phyloP scores from a whole-genome alignment of 2,329 filamentous ascomycete genomes.

The Sporothrix globosa region DNA sequence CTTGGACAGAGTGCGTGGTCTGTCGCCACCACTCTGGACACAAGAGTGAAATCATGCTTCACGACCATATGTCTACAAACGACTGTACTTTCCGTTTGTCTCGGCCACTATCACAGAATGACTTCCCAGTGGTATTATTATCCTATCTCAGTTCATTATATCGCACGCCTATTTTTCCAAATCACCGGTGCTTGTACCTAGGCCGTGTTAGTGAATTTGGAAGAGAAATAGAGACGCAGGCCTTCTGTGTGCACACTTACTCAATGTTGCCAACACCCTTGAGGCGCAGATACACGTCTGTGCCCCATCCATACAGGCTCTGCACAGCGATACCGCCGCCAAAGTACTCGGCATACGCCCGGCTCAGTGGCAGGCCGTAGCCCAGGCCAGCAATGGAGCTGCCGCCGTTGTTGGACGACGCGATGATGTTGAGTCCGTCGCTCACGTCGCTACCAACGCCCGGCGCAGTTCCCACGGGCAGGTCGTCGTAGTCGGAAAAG shows the following conservation, averaged over 20 bases:
- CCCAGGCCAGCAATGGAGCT: constrained; percentile 91
- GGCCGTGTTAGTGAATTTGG: not conserved
- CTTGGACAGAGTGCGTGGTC: too few species aligned
- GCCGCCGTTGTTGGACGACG: constrained; percentile 68
- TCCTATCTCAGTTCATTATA: not conserved
- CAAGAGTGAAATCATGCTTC: too few species aligned
- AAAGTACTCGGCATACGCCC: constrained; percentile 98
- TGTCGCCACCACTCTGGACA: too few species aligned
- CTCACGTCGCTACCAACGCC: constrained; percentile 68
- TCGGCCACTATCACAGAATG: too few species aligned
- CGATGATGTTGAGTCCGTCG: constrained; percentile 75
- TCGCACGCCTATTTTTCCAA: not conserved
- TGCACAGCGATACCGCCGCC: constrained; percentile 94
- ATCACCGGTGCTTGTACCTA: constrained; percentile 11
- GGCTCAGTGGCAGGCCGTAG: constrained; percentile 85
- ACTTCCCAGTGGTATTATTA: not conserved
- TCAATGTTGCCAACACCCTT: constrained; percentile 64
- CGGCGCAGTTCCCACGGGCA: constrained; percentile 53
- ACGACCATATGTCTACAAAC: too few species aligned
- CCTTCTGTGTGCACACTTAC: constrained; percentile 35
- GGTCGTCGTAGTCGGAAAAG: constrained; percentile 70
- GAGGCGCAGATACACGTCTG: constrained; percentile 68
- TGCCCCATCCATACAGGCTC: constrained; percentile 91
- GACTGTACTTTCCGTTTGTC: too few species aligned
- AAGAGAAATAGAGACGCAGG: not conserved